Evolutionary conservation across 2,329 filamentous ascomycete genomes (phyloP).

Genomic region (Nemania sp.): DNA sequence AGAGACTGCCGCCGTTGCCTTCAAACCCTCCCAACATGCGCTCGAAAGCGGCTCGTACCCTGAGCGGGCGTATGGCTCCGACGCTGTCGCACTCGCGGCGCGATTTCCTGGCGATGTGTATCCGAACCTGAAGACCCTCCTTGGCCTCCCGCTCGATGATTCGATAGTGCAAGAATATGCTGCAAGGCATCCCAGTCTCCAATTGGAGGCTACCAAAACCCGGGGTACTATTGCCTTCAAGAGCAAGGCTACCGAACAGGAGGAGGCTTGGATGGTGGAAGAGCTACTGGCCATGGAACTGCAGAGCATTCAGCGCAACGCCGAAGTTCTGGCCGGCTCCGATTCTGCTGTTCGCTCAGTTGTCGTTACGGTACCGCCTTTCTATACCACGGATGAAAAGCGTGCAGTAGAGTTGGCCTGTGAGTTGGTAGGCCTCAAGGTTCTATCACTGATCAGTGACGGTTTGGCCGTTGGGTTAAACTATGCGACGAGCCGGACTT

Average conservation of each 20-base stretch:
- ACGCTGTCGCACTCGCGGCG: constrained; percentile 83
- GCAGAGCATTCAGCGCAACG: constrained; percentile 87
- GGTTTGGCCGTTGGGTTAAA: constrained; percentile 91
- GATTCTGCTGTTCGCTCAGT: constrained; percentile 74
- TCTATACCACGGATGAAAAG: constrained; percentile 89
- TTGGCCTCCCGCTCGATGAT: constrained; percentile 71
- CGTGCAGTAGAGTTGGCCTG: constrained; percentile 82
- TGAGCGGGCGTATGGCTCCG: constrained; percentile 88
- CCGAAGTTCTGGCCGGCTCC: constrained; percentile 78
- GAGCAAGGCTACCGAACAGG: constrained; percentile 64
- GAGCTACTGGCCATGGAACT: constrained; percentile 96
- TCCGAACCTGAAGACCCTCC: constrained; percentile 85
- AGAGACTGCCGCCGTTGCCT: constrained; percentile 86
- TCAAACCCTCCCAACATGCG: constrained; percentile 78
- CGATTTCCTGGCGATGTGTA: constrained; percentile 93
- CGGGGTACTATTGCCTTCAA: constrained; percentile 79
- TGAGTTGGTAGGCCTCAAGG: constrained; percentile 82
- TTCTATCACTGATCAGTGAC: constrained; percentile 84
- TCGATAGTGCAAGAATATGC: constrained; percentile 70
- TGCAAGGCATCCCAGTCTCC: constrained; percentile 75
- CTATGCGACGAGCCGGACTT: constrained; percentile 89
- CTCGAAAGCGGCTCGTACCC: constrained; percentile 71
- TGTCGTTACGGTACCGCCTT: constrained; percentile 87
- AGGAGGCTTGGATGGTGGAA: constrained; percentile 78
- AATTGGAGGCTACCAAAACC: constrained; percentile 61